Evolutionary conservation across 495 filamentous ascomycete species (phyloP), one percentile per base, ranked within the genome.

Genomic region (Trichoderma gamsii): DNA sequence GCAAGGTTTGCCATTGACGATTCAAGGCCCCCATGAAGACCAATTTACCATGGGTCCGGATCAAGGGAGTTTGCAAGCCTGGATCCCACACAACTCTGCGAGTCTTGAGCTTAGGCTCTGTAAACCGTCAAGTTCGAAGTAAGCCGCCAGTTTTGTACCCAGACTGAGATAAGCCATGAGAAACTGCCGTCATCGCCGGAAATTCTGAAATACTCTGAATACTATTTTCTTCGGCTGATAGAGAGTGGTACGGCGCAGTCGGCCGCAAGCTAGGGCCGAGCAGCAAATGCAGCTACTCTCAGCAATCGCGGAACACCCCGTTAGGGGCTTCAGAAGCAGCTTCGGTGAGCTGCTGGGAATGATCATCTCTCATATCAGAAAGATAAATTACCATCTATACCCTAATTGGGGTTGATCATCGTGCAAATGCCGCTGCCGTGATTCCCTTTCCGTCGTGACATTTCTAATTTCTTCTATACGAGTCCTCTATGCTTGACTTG

Each of bases 11-110:
- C 29, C 5, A 32, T 25, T 32, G 23, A 15, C 15, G 56, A 61
- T 12, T 61, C 56, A 61, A 25, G 27, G 56, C 1, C 13, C 49
- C 25, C 56, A 61, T 61, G 27, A 18, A 61, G 5, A 25, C 56
- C 25, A 61, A 32, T 61, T 32, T 61, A 29, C 56, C 56, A 32
- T 61, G 23, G 25, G 25, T 32, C 56, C 56, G 56, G 56, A 61
- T 61, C 56, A 61, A 61, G 35, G 56, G 56, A 18, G 29, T 29
- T 25, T 61, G 25, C 49, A 9, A 21, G 21, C 49, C 49, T 11
- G 49, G 2, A 21, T 21, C 18, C 49, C 18, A 38, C 35, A 3
- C 35, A 7, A 38, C 8, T 9, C 35, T 38, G 8, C 35, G 35
- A 38, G 35, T 38, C 35, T 38, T 38, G 2, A n/a, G n/a, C 18